Percentiles rank a stretch among this genome's conserved stretches.
These are phyloP conservation scores for Leishmania amazonensis DNA, from an alignment of 208 protist genomes.

Conservation along the genomic window DNA sequence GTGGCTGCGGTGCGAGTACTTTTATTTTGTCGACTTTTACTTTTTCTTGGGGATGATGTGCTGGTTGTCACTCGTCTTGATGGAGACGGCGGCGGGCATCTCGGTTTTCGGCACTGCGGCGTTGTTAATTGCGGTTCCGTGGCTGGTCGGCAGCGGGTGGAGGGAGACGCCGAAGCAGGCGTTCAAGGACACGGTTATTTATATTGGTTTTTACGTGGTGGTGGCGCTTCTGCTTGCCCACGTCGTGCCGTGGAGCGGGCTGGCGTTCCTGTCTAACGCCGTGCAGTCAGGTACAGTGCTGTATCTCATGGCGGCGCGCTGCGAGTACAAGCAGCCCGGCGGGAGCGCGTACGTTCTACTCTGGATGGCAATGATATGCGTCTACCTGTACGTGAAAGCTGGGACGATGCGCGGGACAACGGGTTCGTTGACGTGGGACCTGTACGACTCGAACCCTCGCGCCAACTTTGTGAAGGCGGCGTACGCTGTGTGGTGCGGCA, in stretches of 20 bases:
- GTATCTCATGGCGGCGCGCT: conserved; percentile 45
- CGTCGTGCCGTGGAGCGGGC: conserved; percentile 25
- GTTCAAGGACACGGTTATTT: conserved; percentile 22
- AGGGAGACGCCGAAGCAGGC: conserved; percentile 4
- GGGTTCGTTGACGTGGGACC: conserved; percentile 7
- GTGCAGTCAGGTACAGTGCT: conserved; percentile 36
- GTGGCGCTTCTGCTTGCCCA: conserved; percentile 19
- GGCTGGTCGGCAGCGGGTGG: conserved; percentile 31
- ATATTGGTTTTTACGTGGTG: conserved; percentile 20
- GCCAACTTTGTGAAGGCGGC: neutral
- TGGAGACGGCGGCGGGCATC: conserved; percentile 31
- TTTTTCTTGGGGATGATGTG: conserved; percentile 48
- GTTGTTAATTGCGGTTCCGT: conserved; percentile 22
- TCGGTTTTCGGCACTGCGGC: conserved; percentile 28
- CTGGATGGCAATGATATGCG: conserved; percentile 37
- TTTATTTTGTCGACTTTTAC: conserved; percentile 64
- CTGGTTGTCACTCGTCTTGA: conserved; percentile 48
- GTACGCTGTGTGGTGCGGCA: neutral
- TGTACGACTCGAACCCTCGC: neutral
- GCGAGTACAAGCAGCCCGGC: conserved; percentile 32
- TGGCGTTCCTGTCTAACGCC: conserved; percentile 45
- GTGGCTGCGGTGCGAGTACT: conserved; percentile 28
- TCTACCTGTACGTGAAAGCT: conserved; percentile 26
- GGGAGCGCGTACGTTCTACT: conserved; percentile 34
- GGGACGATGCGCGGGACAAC: neutral